phyloP scores from a whole-genome alignment of 441 rosid species.

The Bruguiera hainesii region DNA sequence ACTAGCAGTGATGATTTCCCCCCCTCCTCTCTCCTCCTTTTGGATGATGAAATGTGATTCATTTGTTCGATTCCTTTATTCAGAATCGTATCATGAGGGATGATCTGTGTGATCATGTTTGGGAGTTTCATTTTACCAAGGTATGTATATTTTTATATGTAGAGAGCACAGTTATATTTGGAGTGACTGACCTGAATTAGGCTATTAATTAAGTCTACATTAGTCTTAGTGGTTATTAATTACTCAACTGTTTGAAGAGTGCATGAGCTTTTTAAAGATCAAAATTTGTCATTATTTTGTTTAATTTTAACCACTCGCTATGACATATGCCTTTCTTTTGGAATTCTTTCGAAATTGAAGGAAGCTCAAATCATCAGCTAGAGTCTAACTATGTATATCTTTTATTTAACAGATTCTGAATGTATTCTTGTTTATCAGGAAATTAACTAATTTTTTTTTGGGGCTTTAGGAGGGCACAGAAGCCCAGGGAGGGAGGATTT shows the following conservation, averaged over 20 bases:
- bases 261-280: neutral
- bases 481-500: too few relatives aligned
- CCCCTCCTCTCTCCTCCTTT: neutral
- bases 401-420: neutral
- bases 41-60: neutral
- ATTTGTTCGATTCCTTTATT: conserved; percentile 8
- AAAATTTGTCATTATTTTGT: neutral
- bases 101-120: conserved; percentile 56
- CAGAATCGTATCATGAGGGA: conserved; percentile 53
- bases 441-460: neutral
- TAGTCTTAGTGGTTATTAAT: neutral
- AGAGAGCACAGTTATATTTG: neutral
- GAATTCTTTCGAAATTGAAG: neutral
- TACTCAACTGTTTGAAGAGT: conserved; percentile 4
- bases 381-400: neutral
- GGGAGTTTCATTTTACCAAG: conserved; percentile 58
- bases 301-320: neutral
- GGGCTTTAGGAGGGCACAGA: too few relatives aligned
- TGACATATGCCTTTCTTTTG: neutral
- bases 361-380: neutral
- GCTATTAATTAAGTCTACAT: neutral
- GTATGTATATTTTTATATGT: conserved; percentile 22
- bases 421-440: neutral
- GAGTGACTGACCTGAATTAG: neutral
- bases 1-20: conserved; percentile 1